phyloP scores from a whole-genome alignment of 106 monocot species.

The Ottelia alismoides region DNA sequence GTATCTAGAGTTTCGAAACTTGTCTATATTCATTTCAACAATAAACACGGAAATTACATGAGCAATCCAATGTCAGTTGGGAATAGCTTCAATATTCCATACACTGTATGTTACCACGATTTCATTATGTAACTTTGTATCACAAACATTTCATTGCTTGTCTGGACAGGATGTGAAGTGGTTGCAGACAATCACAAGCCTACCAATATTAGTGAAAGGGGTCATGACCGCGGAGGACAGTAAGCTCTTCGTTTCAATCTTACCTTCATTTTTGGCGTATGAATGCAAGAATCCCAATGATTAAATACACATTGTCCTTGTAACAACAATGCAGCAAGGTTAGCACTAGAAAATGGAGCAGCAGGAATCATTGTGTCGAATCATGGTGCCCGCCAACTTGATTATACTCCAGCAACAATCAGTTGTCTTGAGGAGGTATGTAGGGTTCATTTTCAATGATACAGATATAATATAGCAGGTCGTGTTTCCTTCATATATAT shows the following conservation, averaged over 20 bases:
- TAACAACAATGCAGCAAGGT: conserved; percentile 21
- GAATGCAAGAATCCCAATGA: neutral
- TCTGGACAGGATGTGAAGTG: conserved; percentile 20
- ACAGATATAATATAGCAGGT: too few species aligned
- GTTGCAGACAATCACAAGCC: conserved; percentile 19
- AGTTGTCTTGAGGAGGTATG: conserved; percentile 56
- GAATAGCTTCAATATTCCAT: too few species aligned
- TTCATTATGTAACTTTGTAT: too few species aligned
- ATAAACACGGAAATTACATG: too few species aligned
- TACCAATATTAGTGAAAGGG: conserved; percentile 24
- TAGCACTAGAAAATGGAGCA: conserved; percentile 47
- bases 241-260: conserved; percentile 6
- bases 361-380: conserved; percentile 73
- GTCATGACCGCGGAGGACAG: conserved; percentile 27
- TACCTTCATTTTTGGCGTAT: neutral
- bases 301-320: neutral
- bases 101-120: too few species aligned
- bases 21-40: too few species aligned
- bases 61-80: too few species aligned
- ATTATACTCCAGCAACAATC: conserved; percentile 64
- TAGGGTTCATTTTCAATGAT: neutral
- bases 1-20: too few species aligned
- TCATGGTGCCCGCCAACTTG: conserved; percentile 74
- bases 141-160: too few species aligned
- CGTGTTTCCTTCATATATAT: too few species aligned